Evolutionary conservation across 2,329 filamentous ascomycete genomes (phyloP).

Genomic region (Cytospora schulzeri): DNA sequence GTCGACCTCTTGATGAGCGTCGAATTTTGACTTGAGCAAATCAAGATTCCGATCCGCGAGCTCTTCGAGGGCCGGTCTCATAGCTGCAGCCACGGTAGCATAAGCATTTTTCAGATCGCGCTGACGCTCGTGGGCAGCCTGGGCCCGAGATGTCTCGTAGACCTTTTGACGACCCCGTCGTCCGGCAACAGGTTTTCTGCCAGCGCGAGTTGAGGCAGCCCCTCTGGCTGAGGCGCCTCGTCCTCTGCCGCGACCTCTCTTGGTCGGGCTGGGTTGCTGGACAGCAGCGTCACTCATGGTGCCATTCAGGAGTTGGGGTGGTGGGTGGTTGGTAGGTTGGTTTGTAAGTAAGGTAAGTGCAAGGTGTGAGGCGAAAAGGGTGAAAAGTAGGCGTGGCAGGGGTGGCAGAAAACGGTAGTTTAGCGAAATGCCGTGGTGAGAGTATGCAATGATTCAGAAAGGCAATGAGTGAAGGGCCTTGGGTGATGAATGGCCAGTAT

Average conservation of each 20-base stretch:
- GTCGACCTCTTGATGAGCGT: conserved; percentile 53
- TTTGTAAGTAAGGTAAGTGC: conserved; percentile 12
- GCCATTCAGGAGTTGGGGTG: conserved; percentile 26
- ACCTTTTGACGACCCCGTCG: conserved; percentile 55
- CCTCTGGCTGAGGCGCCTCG: conserved; percentile 20
- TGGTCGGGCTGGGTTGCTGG: conserved; percentile 29
- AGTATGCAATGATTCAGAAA: background rate
- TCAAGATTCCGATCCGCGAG: conserved; percentile 63
- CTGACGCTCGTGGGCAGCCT: conserved; percentile 64
- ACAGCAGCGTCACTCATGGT: conserved; percentile 28
- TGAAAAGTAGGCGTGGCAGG: conserved; percentile 14
- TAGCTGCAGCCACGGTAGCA: conserved; percentile 60
- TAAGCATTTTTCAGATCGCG: conserved; percentile 68
- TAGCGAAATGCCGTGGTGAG: background rate
- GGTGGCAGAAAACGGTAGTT: conserved; percentile 1
- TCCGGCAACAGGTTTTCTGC: conserved; percentile 24
- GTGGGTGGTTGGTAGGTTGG: background rate
- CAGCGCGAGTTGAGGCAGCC: conserved; percentile 24
- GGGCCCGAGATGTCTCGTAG: conserved; percentile 55
- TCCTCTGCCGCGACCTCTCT: conserved; percentile 26
- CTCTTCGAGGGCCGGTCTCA: conserved; percentile 68
- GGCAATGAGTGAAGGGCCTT: background rate
- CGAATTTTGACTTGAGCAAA: conserved; percentile 56
- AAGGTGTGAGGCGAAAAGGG: conserved; percentile 20
- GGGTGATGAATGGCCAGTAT: background rate